Base-by-base conservation (phyloP, 345 rosid genomes). In the Linum lewisii region DNA sequence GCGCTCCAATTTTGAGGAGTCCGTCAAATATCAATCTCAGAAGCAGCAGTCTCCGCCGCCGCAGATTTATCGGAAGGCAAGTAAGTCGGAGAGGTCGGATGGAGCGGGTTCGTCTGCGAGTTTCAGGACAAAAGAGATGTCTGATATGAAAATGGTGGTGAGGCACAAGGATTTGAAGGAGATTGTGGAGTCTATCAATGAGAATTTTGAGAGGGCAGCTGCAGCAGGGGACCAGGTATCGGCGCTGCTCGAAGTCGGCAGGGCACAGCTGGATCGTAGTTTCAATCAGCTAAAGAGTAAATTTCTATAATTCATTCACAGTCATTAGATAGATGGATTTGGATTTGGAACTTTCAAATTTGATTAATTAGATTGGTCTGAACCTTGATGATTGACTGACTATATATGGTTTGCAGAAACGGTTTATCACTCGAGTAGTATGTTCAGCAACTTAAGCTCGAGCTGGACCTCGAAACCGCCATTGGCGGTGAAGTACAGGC, bases 391-490 rank as follows among this genome's bases (percentile, higher is more conserved):
- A 22, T n/a, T 38, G 4, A 29, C 34, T 29, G 34, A 8, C n/a
- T n/a, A n/a, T n/a, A 51, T 18, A 26, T 59, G 19, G 14, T 67
- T 34, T 61, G 67, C 84, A 93, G 97, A 80, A 71, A 93, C 99
- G 2, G 97, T 93, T 64, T 89, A 89, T 76, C 99, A 93, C 76
- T 93, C 99, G 19, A 87, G 80, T 56, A 85, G 96, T 62, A 72
- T 93, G 65, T 73, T 93, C 61, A 93, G 97, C 72, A 87, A 58
- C 70, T 59, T 93, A 79, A 90, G 96, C 84, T 87, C 99, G 11
- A 90, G 80, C 62, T 93, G 99, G 97, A 85, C 95, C 6, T 87
- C 92, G 8, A 93, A 90, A 66, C 99, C 97, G 19, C 97, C 99
- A 0, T 72, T 93, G 77, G 95, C 86, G 21, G 97, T 93, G 21